These are phyloP conservation scores for Starmerella sp. DNA, from an alignment of 805 yeast genomes.

Conservation along the genomic window DNA sequence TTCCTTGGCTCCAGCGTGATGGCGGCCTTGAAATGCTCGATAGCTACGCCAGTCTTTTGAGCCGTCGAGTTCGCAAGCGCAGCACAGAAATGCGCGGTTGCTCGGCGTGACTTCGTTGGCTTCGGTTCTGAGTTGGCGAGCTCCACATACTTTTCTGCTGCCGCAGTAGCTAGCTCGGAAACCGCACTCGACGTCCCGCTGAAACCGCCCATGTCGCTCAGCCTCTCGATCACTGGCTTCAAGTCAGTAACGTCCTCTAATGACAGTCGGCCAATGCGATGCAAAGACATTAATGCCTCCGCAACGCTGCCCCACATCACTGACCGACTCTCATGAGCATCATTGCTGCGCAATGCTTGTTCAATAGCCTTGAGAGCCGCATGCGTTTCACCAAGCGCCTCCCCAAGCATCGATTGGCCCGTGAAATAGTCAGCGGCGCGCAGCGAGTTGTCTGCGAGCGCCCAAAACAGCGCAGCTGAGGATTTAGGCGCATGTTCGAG, in stretches of 20 bases:
- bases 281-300: background rate
- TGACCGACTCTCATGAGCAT: background rate
- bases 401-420: conserved; percentile 51
- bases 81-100: conserved; percentile 47
- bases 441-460: conserved; percentile 32
- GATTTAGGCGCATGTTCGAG: conserved; percentile 22
- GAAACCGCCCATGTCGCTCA: background rate
- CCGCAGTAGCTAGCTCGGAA: background rate
- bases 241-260: background rate
- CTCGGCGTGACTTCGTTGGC: conserved; percentile 27
- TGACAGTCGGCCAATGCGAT: background rate
- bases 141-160: conserved; percentile 7
- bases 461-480: conserved; percentile 43
- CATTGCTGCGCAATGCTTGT: conserved; percentile 23
- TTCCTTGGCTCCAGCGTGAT: conserved; percentile 61
- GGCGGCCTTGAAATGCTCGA: conserved; percentile 50
- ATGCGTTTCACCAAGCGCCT: conserved; percentile 43
- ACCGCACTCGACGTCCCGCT: background rate
- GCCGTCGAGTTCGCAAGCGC: conserved; percentile 41
- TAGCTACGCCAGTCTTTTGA: conserved; percentile 40
- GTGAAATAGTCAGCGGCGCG: conserved; percentile 42
- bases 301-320: conserved; percentile 10
- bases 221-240: background rate
- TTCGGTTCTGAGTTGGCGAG: background rate
- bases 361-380: conserved; percentile 38